Evolutionary conservation across 352 stramenopile genomes (phyloP), one percentile per base, ranked within the genome.

Genomic region (Thalassiosira exigua): DNA sequence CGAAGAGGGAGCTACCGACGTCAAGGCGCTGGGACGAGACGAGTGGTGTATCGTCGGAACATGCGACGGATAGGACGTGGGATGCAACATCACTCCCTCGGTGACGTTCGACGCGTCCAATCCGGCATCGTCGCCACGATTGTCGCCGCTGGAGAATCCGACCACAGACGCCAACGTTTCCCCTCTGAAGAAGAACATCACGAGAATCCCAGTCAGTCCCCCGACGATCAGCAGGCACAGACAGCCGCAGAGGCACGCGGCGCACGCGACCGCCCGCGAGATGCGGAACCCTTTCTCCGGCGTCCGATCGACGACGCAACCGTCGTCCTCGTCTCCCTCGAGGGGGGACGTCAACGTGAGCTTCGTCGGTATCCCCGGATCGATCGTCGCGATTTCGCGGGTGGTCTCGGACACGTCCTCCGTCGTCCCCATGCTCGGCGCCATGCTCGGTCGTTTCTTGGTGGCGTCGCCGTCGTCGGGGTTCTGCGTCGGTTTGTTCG

Each of bases 241-340:
- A n/a, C 48, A 41, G 44, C 61, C 36, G 19, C 61, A 70, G 4
- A 64, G 22, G 52, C 61, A 70, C 42, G 61, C 30, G 26, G 36
- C 22, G 12, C 24, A 4, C 61, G 61, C 46, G 27, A 70, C 30
- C 11, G 22, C 22, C 30, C 7, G 24, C 21, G 42, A 60, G 29
- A 70, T 2, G 41, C 32, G 24, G 33, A 3, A 26, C 12, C 19
- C 21, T 26, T 29, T 30, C 24, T 41, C 17, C 29, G 42, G 42
- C 42, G 61, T 70, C 21, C 42, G n/a, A 53, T 54, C 3, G 39
- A 54, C 9, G 12, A 26, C 11, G 50, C 24, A 11, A 19, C 21
- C 50, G 50, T 57, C 50, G 50, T 48, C 39, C 39, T 48, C 39
- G 39, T 48, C 39, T 11, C 39, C 39, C 39, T 48, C 39, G 11